Evolutionary conservation across 805 yeast species (phyloP).

Genomic region (Candida verbasci): DNA sequence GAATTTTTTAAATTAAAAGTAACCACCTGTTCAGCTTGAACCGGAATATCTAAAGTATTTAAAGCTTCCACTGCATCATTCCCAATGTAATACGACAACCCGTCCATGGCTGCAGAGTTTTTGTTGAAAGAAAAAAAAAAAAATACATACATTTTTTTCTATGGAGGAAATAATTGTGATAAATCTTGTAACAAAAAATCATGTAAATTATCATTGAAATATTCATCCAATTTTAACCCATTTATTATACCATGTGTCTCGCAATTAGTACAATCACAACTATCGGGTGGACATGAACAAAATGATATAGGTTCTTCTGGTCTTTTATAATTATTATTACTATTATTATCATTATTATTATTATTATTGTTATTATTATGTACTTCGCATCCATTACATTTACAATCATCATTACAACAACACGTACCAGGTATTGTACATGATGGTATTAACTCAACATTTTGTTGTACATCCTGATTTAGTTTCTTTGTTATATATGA

Average conservation of each 20-base stretch:
- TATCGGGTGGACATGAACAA: slow-evolving; percentile 23
- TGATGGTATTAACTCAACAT: slow-evolving; percentile 20
- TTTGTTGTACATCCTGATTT: slow-evolving; percentile 3
- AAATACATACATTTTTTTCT: not conserved
- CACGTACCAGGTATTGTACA: slow-evolving; percentile 36
- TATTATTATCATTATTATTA: too few relatives aligned
- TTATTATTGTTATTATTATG: slow-evolving; percentile 21
- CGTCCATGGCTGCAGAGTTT: slow-evolving; percentile 10
- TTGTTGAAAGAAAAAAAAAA: slow-evolving; percentile 1
- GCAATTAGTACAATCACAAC: slow-evolving; percentile 38
- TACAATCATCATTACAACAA: slow-evolving; percentile 31
- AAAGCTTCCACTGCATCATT: slow-evolving; percentile 23
- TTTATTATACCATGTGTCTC: slow-evolving; percentile 43
- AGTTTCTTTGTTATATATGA: slow-evolving; percentile 22
- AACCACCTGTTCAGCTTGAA: slow-evolving; percentile 71
- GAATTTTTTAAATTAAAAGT: slow-evolving; percentile 60
- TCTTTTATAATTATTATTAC: not conserved
- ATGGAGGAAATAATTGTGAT: not conserved
- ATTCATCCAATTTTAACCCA: slow-evolving; percentile 37
- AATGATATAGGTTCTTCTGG: not conserved
- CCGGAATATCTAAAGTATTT: slow-evolving; percentile 59
- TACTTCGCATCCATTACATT: slow-evolving; percentile 32
- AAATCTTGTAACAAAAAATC: not conserved
- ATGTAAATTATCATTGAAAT: slow-evolving; percentile 6
- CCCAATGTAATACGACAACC: slow-evolving; percentile 33